Conservation (phyloP, 768 basidiomycete genomes). For the Mycena olivaceomarginata region DNA sequence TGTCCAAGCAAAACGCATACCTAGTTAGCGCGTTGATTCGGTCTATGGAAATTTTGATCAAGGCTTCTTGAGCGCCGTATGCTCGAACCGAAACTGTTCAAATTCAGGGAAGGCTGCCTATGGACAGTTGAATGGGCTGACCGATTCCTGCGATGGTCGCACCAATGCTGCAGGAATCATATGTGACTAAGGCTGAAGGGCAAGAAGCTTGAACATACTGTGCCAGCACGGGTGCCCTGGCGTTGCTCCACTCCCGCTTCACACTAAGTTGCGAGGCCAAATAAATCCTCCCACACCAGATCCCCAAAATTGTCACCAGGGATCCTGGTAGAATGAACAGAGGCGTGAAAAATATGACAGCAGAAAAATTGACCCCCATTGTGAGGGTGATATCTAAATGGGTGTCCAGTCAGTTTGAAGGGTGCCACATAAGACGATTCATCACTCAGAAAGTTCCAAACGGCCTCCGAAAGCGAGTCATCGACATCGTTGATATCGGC, state of each 20-base stretch:
- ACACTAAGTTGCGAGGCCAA: conserved; percentile 67
- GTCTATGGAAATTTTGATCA: conserved; percentile 53
- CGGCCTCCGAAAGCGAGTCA: conserved; percentile 53
- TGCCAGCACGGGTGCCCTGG: conserved; percentile 54
- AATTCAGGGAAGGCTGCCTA: conserved; percentile 10
- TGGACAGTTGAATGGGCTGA: conserved; percentile 47
- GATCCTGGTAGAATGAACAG: conserved; percentile 67
- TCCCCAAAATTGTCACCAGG: conserved; percentile 63
- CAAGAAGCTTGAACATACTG: conserved; percentile 58
- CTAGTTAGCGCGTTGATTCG: conserved; percentile 62
- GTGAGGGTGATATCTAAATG: conserved; percentile 46
- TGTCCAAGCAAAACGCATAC: conserved; percentile 19
- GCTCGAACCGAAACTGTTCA: conserved; percentile 62
- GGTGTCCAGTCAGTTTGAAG: not conserved
- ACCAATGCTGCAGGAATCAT: conserved; percentile 57
- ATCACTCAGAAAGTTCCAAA: conserved; percentile 46
- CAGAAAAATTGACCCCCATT: conserved; percentile 64
- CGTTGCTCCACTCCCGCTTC: conserved; percentile 69
- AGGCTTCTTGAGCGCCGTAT: conserved; percentile 30
- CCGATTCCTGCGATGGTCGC: conserved; percentile 76
- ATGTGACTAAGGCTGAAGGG: not conserved
- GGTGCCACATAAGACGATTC: conserved; percentile 46
- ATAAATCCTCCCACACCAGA: conserved; percentile 64
- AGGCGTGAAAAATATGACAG: conserved; percentile 66
- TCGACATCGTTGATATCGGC: conserved; percentile 81